phyloP scores from a whole-genome alignment of 805 yeast species.

The Pichia ethanolica region DNA sequence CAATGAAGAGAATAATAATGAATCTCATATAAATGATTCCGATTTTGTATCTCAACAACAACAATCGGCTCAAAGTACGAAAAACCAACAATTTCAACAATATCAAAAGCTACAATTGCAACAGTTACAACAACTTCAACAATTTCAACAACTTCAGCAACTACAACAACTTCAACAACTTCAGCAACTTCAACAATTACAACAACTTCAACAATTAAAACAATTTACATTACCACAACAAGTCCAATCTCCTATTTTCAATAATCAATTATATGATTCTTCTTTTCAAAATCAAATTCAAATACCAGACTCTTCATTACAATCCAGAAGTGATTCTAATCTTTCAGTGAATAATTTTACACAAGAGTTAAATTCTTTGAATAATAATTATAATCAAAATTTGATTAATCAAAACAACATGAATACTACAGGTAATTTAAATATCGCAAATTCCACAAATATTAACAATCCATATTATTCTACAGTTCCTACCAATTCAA shows the following conservation, averaged over 20 bases:
- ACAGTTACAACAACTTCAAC: neutral
- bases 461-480: neutral
- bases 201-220: conserved; percentile 3
- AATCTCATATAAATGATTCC: neutral
- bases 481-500: neutral
- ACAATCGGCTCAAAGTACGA: too few relatives aligned
- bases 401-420: neutral
- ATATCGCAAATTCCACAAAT: too few relatives aligned
- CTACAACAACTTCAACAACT: conserved; percentile 9
- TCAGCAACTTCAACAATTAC: conserved; percentile 6
- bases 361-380: neutral
- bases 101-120: neutral
- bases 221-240: conserved; percentile 4
- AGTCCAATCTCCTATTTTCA: neutral
- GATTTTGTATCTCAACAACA: too few relatives aligned
- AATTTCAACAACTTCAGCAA: conserved; percentile 5
- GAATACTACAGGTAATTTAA: neutral
- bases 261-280: neutral
- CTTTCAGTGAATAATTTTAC: neutral
- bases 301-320: neutral
- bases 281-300: neutral
- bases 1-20: neutral
- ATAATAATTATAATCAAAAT: neutral
- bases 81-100: too few relatives aligned
- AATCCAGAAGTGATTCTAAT: conserved; percentile 6